Base-by-base conservation (phyloP, 371 early-diverging fungal species). In the Parasitella parasitica region DNA sequence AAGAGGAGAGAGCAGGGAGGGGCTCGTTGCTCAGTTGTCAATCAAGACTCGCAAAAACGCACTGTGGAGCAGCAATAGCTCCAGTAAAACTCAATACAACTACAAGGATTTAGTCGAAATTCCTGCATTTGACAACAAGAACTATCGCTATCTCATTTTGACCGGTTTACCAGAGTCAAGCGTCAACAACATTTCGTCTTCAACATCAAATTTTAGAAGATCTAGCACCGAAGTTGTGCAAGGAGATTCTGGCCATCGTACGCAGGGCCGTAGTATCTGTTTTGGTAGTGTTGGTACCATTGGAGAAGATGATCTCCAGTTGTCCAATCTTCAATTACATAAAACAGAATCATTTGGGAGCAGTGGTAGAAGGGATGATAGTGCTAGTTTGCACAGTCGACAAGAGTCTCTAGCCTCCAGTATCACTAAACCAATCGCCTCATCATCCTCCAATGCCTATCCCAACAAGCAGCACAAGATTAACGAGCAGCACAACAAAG, bases 131-230 rank as follows among this genome's bases (percentile, higher is more conserved):
- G 41, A 60, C 41, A 26, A 60, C 27, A 39, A 59, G 34, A 73
- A 74, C 35, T 61, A 66, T 6, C 75, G 73, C 4, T 85, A 79
- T 55, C 51, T 84, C 26, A 43, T 88, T 22, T 68, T 86, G 24
- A 78, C 84, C 30, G 86, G 88, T 7, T 62, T 85, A 6, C 77
- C 80, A 43, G 86, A 88, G 12, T 64, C 84, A 12, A 58, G 61
- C 32, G 69, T 64, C 34, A 75, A 76, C 39, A 75, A 69, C 7
- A 36, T 52, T 9, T 54, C 66, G 4, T 56, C 36, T 16, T 66
- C 75, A 20, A 62, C 63, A n/a, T 64, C 61, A 13, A 46, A 13
- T 24, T 24, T 46, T 6, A 72, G 85, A 46, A 58, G 81, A 54
- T 66, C 71, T 11, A 81, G 83, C 28, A 65, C 67, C 39, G 83